These are phyloP conservation scores for Phytophthora fragariae DNA, from an alignment of 352 stramenopile genomes.

Conservation along the genomic window DNA sequence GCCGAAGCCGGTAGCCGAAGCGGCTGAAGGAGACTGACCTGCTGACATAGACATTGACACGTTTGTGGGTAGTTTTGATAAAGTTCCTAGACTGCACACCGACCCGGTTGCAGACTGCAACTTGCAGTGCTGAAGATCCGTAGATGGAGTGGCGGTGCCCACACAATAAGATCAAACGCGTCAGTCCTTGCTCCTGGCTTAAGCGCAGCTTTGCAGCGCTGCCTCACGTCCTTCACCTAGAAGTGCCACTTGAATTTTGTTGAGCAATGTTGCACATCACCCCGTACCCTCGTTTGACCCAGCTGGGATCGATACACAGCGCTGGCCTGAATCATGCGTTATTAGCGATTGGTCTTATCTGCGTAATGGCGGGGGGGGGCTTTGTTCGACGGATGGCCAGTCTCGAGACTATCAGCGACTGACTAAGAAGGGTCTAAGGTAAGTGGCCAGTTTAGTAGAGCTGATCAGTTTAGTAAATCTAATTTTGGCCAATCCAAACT, in stretches of 20 bases:
- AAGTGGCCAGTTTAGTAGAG: too few species aligned
- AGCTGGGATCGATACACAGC: constrained; percentile 8
- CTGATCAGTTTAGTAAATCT: too few species aligned
- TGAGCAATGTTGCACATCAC: constrained; percentile 9
- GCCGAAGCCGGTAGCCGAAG: too few species aligned
- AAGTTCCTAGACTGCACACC: too few species aligned
- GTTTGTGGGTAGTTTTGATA: too few species aligned
- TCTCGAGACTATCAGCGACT: constrained; percentile 17
- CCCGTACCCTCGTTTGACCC: constrained; percentile 5
- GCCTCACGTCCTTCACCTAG: constrained; percentile 27
- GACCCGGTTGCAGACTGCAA: neutral
- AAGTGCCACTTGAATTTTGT: constrained; percentile 19
- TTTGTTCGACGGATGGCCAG: constrained; percentile 21
- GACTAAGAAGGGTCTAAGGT: too few species aligned
- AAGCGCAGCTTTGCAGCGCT: constrained; percentile 16
- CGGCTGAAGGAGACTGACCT: too few species aligned
- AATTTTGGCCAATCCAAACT: too few species aligned
- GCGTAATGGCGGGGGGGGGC: constrained; percentile 14
- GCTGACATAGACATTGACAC: too few species aligned
- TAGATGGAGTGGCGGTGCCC: neutral
- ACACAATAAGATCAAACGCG: neutral
- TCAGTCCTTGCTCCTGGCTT: neutral
- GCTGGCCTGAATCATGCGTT: constrained; percentile 33
- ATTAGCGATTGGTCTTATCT: constrained; percentile 21
- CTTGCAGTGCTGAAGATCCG: neutral